These are phyloP conservation scores for Elsinoe batatas DNA, from an alignment of 2,329 filamentous ascomycete genomes.

Conservation along the genomic window DNA sequence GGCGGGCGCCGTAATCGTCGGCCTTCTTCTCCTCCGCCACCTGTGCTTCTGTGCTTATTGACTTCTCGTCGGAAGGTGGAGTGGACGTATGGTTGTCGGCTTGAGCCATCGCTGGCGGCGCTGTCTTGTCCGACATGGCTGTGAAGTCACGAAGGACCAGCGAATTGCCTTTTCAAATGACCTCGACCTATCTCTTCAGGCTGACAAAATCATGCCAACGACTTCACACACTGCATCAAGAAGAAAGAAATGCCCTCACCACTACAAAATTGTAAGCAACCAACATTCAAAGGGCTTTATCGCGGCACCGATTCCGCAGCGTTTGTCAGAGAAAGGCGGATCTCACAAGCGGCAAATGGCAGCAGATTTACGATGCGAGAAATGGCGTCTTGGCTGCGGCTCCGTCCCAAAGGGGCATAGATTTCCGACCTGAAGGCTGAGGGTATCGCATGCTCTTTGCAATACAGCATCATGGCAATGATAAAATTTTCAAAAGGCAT, in stretches of 20 bases:
- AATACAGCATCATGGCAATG: no score
- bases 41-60: not conserved
- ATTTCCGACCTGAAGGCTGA: not conserved
- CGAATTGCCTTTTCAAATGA: no score
- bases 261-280: not conserved
- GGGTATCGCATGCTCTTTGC: not conserved
- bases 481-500: no score
- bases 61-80: not conserved
- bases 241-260: not conserved
- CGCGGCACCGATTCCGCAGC: not conserved
- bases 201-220: no score
- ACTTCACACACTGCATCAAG: no score
- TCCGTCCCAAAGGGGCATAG: not conserved
- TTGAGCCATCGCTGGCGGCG: not conserved
- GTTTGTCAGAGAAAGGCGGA: not conserved
- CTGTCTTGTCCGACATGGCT: not conserved
- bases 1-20: conserved; percentile 28
- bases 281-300: not conserved
- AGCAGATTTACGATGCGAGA: not conserved
- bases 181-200: no score
- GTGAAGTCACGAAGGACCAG: not conserved
- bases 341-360: not conserved
- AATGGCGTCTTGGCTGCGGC: not conserved
- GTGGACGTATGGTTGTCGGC: not conserved
- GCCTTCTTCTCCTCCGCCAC: not conserved